Evolutionary conservation across 2,329 filamentous ascomycete species (phyloP), one percentile per base, ranked within the genome.

Genomic region (Epichloe glyceriae): DNA sequence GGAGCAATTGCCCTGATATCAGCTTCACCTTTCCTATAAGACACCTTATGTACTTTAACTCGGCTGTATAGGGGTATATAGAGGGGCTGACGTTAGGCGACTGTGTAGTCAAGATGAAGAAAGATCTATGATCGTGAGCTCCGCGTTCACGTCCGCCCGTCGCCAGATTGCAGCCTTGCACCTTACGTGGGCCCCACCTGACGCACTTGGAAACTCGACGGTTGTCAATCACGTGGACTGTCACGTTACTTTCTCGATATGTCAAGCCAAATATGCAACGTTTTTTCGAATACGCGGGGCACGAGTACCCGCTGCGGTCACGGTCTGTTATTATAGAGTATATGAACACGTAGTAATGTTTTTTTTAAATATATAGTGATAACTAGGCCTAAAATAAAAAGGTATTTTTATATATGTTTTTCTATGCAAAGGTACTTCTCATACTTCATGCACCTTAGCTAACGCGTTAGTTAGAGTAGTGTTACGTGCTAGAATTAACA

Each of bases 91-190:
- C 20, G 37, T 46, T 40, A 30, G 17, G 41, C 20, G 35, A 42
- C 22, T 20, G 19, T 33, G 26, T 45, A 37, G 30, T 45, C 48
- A 52, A 26, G 39, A 35, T 38, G 41, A n/a, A 14, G 41, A 49
- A 35, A 46, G 41, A 49, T 44, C 40, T 30, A n/a, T 46, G 34
- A 46, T 38, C 43, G 44, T 22, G 38, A 54, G 49, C 49, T 55
- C 49, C 35, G 12, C 33, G 43, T 40, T 39, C 34, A 48, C 47
- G 41, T 44, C 40, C 15, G 19, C 45, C 20, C 15, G 22, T 42
- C 49, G 30, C 38, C 20, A 49, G 35, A 40, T 49, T 30, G n/a
- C 44, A 54, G 53, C 54, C 54, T 56, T 52, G 49, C 49, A 33
- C 46, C 35, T 44, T 15, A 39, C 40, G 39, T 49, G 35, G 12